phyloP scores from a whole-genome alignment of 306 rosid genomes.

The Sicyos edulis region DNA sequence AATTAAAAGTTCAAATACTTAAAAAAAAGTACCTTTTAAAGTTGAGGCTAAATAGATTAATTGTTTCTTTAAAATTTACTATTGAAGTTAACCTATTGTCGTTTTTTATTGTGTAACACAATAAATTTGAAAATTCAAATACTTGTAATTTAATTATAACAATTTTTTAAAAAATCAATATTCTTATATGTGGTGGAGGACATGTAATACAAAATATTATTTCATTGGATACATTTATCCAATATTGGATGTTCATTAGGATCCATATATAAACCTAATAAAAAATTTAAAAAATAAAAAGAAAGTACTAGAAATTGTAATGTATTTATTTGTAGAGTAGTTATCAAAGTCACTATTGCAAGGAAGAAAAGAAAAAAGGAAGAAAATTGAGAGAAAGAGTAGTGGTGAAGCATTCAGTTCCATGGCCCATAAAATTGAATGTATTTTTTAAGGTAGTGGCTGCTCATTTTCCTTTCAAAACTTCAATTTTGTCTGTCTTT shows the following conservation, averaged over 20 bases:
- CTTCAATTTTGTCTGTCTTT: conserved; percentile 9
- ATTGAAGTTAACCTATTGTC: too few species aligned
- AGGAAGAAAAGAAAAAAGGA: background rate
- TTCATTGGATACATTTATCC: background rate
- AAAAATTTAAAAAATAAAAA: background rate
- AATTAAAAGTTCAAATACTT: too few species aligned
- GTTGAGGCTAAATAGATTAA: background rate
- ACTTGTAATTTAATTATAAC: too few species aligned
- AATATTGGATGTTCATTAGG: background rate
- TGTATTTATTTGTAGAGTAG: background rate
- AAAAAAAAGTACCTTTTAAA: background rate
- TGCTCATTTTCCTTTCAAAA: background rate
- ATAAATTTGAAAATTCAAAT: too few species aligned
- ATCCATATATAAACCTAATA: background rate
- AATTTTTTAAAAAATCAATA: too few species aligned
- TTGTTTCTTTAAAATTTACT: too few species aligned
- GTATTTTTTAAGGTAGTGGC: background rate
- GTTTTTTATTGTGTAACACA: too few species aligned
- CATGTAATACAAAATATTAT: background rate
- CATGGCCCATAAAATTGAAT: background rate
- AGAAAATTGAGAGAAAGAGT: conserved; percentile 3
- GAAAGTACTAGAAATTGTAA: background rate
- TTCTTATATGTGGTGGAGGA: background rate
- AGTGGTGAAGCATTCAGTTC: background rate
- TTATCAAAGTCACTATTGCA: background rate